Conservation (phyloP, 768 basidiomycete genomes). For the Suillus lakei region DNA sequence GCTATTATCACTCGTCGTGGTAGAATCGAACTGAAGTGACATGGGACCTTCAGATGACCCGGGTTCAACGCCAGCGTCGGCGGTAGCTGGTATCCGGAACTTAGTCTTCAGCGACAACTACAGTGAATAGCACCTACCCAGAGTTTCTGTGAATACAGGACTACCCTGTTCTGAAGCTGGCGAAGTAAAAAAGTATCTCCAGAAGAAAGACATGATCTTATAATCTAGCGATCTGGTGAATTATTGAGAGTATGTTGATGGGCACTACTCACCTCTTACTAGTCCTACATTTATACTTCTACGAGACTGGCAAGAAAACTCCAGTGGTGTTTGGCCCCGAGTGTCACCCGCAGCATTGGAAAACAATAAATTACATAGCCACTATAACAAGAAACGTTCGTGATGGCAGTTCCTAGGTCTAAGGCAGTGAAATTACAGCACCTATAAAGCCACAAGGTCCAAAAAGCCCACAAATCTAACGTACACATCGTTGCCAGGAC, state of each 20-base stretch:
- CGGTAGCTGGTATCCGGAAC: background rate
- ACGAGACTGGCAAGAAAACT: background rate
- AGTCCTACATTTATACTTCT: background rate
- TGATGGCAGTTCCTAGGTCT: background rate
- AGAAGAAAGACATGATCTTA: background rate
- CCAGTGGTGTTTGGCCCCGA: background rate
- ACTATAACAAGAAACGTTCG: background rate
- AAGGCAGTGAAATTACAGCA: background rate
- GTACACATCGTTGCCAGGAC: too few species aligned
- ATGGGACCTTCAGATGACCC: background rate
- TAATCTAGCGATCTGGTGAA: background rate
- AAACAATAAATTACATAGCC: background rate
- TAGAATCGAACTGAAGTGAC: background rate
- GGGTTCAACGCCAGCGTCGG: background rate
- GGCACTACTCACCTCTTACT: background rate
- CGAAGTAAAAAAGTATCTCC: background rate
- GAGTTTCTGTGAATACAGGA: background rate
- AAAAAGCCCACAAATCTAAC: background rate
- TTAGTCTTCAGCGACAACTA: background rate
- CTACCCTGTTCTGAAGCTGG: background rate
- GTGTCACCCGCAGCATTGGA: background rate
- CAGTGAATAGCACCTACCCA: background rate
- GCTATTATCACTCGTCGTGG: background rate
- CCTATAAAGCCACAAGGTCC: background rate
- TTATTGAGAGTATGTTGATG: background rate